Percentiles rank a stretch among this genome's conserved stretches.
These are phyloP conservation scores for Globisporangium barbulae DNA, from an alignment of 352 stramenopile genomes.

Conservation along the genomic window DNA sequence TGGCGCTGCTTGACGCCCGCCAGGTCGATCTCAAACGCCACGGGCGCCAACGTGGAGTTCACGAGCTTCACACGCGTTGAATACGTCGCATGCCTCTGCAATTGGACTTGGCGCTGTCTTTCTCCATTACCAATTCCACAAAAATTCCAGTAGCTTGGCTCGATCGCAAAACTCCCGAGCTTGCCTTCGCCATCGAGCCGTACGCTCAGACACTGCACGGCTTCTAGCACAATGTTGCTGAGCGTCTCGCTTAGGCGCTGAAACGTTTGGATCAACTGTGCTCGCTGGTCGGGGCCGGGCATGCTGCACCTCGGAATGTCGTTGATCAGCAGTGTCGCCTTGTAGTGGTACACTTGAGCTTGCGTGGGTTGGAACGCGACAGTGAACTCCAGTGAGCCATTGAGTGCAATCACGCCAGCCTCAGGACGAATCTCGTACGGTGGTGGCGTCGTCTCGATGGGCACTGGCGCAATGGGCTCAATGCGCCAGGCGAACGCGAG, in stretches of 20 bases:
- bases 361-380: conserved; percentile 39
- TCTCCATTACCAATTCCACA: background rate
- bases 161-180: conserved; percentile 16
- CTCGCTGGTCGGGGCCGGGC: conserved; percentile 39
- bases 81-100: conserved; percentile 16
- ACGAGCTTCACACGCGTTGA: conserved; percentile 8
- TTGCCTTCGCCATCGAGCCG: conserved; percentile 10
- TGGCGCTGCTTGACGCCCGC: conserved; percentile 8
- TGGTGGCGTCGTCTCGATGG: background rate
- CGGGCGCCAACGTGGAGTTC: conserved; percentile 32
- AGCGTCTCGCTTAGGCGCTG: conserved; percentile 15
- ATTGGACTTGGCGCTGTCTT: background rate
- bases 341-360: conserved; percentile 23
- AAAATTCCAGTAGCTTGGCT: conserved; percentile 14
- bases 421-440: conserved; percentile 41
- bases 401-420: conserved; percentile 37
- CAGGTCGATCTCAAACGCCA: conserved; percentile 23
- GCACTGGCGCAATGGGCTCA: conserved; percentile 3
- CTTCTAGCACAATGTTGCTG: conserved; percentile 6
- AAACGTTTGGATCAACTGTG: conserved; percentile 30
- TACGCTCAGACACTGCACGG: conserved; percentile 8
- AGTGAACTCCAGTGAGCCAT: conserved; percentile 35
- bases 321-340: conserved; percentile 40
- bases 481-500: conserved; percentile 59
- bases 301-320: conserved; percentile 53